Evolutionary conservation across 1,139 yeast genomes (phyloP), one percentile per base, ranked within the genome.

Genomic region (Geotrichum fermentans): DNA sequence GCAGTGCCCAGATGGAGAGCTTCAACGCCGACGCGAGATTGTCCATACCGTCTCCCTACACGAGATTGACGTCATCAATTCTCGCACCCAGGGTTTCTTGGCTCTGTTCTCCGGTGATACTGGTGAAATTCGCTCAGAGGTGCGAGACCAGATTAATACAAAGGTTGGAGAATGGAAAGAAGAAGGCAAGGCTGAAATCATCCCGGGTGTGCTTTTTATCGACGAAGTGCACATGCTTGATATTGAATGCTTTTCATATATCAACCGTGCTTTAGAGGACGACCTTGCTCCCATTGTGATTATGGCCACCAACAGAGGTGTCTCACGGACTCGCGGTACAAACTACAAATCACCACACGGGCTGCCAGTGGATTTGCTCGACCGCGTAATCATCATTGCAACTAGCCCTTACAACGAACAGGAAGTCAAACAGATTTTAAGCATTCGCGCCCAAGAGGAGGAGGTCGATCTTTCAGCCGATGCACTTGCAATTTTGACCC

Each of bases 161-260:
- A 92, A 92, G 70, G 97, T 94, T 49, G 95, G 95, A 28, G 98
- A 94, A 70, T 94, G 98, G 98, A 88, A 86, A 64, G 99, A 94
- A 73, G 98, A 94, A 74, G 98, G 98, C 52, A 94, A 92, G 68
- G 98, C 98, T 11, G 97, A 90, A 61, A 90, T 94, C 57, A 85
- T 89, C 45, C 97, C 98, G n/a, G 99, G 99, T 58, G 98, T 94
- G 11, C 74, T 94, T 61, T 94, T 94, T 69, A 88, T 94, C 61
- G 99, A 94, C 70, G 99, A 94, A 71, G 97, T 90, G 48, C 98
- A 94, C 70, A 94, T 94, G 97, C 79, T 94, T 58, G 99, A 94
- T 67, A 87, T 94, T 61, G 99, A 94, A 70, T 84, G 97, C 66
- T 94, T 92, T 64, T 85, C 98, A 22, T 94, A 87, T 67, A 80